A percentile compares a stretch with the other conserved stretches of the same genome.
phyloP scores from a whole-genome alignment of 345 rosid species.

The Nasturtium officinale region DNA sequence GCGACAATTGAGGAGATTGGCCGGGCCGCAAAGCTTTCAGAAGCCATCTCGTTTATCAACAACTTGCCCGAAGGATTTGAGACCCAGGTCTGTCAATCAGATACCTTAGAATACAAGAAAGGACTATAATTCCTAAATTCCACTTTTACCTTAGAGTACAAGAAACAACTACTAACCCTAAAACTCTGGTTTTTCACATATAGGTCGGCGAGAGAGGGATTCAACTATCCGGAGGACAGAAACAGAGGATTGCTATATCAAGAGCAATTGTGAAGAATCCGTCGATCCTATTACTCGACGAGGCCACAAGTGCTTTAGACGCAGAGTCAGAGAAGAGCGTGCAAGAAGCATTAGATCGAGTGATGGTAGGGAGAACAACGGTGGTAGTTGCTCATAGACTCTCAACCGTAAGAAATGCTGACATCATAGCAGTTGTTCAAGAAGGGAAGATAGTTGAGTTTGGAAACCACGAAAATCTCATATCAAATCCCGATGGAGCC shows the following conservation, averaged over 20 bases:
- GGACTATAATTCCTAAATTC: not conserved
- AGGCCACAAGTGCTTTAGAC: slow-evolving; percentile 95
- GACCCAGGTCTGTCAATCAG: slow-evolving; percentile 64
- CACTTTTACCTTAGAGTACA: not conserved
- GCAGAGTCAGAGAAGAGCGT: slow-evolving; percentile 96
- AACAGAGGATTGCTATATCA: slow-evolving; percentile 89
- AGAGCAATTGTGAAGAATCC: slow-evolving; percentile 94
- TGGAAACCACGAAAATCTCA: slow-evolving; percentile 89
- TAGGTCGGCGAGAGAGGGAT: slow-evolving; percentile 96
- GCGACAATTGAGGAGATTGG: slow-evolving; percentile 71
- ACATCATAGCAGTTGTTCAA: slow-evolving; percentile 78
- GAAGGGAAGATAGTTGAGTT: slow-evolving; percentile 82
- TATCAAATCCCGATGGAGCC: slow-evolving; percentile 60
- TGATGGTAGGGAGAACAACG: slow-evolving; percentile 94
- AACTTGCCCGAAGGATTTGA: slow-evolving; percentile 93
- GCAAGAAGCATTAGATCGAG: slow-evolving; percentile 92
- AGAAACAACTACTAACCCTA: not conserved
- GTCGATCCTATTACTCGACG: slow-evolving; percentile 82
- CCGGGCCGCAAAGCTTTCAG: slow-evolving; percentile 86
- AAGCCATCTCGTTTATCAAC: slow-evolving; percentile 75
- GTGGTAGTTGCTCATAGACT: slow-evolving; percentile 90
- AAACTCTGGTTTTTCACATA: not conserved
- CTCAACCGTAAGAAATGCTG: slow-evolving; percentile 89
- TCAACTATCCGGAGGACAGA: slow-evolving; percentile 94
- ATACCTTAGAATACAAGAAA: slow-evolving; percentile 1